Evolutionary conservation across 2,329 filamentous ascomycete genomes (phyloP), one percentile per base, ranked within the genome.

Genomic region (Aspergillus phoenicis): DNA sequence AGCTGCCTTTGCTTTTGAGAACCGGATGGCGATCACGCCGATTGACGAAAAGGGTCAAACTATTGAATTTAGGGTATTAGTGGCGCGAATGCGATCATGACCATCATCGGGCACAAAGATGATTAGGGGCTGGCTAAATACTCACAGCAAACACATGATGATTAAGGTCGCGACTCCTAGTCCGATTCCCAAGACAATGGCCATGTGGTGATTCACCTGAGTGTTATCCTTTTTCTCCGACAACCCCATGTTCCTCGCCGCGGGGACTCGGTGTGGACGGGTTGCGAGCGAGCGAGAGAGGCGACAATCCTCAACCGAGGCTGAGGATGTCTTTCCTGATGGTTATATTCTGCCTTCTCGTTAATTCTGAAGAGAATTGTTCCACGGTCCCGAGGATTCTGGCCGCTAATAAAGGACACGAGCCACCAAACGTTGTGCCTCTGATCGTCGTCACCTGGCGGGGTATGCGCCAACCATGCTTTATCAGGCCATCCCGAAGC

Each of bases 21-120:
- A 36, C 39, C 13, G 63, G 59, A 47, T 60, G 58, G 47, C 64
- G 65, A 59, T 72, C 67, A 39, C 71, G 71, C 10, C 75, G 73
- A 59, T 75, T 76, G 62, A 75, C 58, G 57, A 76, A 65, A 53
- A 77, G 63, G 11, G 71, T 70, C 41, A 77, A 64, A 17, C 64
- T 64, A 26, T 28, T 1, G n/a, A n/a, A n/a, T 13, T 6, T 7
- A 8, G 52, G 24, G 52, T 17, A 36, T 41, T 13, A 55, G 38
- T 28, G 38, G 33, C 30, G 30, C 28, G n/a, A 11, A 22, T 41
- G 49, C 49, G 20, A 53, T 33, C 51, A 33, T 28, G 38, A 38
- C 11, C 15, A 22, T 36, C n/a, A n/a, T 30, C 7, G 39, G n/a
- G n/a, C n/a, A 22, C 15, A 11, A 51, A 60, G 20, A 28, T 41